A percentile compares a stretch with the other conserved stretches of the same genome.
Conservation (phyloP, 441 rosid species). For the Iberis amara region DNA sequence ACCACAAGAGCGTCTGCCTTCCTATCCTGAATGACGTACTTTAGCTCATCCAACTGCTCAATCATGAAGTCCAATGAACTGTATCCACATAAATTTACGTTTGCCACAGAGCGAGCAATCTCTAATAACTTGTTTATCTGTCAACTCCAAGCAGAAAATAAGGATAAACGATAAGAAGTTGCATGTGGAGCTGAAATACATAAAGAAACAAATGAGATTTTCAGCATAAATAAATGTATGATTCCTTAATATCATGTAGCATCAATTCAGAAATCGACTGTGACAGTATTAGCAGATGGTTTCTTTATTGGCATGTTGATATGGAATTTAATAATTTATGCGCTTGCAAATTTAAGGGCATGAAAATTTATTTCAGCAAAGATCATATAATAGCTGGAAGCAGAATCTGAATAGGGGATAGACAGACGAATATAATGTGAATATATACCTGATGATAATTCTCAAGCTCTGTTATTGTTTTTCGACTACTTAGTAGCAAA, state of each 20-base stretch:
- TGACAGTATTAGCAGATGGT: background rate
- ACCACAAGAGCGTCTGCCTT: conserved; percentile 93
- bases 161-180: conserved; percentile 9
- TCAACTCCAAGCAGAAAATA: conserved; percentile 25
- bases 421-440: no score
- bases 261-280: background rate
- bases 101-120: conserved; percentile 73
- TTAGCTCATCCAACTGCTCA: conserved; percentile 73
- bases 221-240: conserved; percentile 3
- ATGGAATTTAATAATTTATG: no score
- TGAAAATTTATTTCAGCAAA: conserved; percentile 4
- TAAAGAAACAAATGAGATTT: background rate
- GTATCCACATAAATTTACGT: conserved; percentile 59
- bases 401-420: background rate
- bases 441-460: conserved; percentile 67
- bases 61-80: conserved; percentile 70
- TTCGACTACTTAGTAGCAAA: conserved; percentile 61
- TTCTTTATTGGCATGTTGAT: background rate
- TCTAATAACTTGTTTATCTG: conserved; percentile 78
- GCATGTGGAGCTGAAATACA: background rate
- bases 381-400: background rate
- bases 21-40: conserved; percentile 87
- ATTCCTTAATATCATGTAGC: background rate
- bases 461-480: conserved; percentile 79
- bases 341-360: no score